Evolutionary conservation across 2,329 filamentous ascomycete genomes (phyloP), one percentile per base, ranked within the genome.

Genomic region (Talaromyces verruculosus): DNA sequence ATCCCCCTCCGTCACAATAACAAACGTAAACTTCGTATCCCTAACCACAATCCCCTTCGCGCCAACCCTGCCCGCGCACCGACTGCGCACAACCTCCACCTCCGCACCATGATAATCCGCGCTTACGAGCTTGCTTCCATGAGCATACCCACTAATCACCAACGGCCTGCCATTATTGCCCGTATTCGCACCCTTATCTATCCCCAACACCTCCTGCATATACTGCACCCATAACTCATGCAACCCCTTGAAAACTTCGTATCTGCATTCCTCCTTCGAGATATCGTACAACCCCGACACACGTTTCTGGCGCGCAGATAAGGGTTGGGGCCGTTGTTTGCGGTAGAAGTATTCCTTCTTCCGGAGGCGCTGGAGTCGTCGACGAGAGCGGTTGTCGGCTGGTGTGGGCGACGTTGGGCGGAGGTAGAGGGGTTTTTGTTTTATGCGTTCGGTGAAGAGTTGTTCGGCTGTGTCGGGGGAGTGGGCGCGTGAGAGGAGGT

Each of bases 51-150:
- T 94, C 17, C 95, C 95, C 72, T 84, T 87, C 63, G 94, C 79
- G 0, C 95, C 94, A 0, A 99, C 93, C 17, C 94, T 84, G 63
- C 91, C 88, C 17, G 90, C 86, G 76, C 93, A 97, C 35, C 86
- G 81, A 76, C 93, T 95, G 71, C 93, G 82, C 64, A 94, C 90
- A 25, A 98, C 92, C 79, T 93, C 88, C 22, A 97, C 77, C 71
- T 88, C 82, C 17, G 94, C 93, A 1, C 95, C 95, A 76, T 98
- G 93, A 72, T 93, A 94, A 78, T 99, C 95, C 1, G 93, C 94
- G 65, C 89, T 92, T 53, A 87, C 88, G 39, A 99, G 81, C 77
- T 95, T 91, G 62, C 74, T 76, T 22, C 81, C 81, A 69, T 80
- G 78, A 49, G 73, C 73, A 43, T 73, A 68, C 4, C 90, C 90